A percentile compares a stretch with the other conserved stretches of the same genome.
phyloP scores from a whole-genome alignment of 192 early-diverging fungal genomes.

The Coemansia sp. region DNA sequence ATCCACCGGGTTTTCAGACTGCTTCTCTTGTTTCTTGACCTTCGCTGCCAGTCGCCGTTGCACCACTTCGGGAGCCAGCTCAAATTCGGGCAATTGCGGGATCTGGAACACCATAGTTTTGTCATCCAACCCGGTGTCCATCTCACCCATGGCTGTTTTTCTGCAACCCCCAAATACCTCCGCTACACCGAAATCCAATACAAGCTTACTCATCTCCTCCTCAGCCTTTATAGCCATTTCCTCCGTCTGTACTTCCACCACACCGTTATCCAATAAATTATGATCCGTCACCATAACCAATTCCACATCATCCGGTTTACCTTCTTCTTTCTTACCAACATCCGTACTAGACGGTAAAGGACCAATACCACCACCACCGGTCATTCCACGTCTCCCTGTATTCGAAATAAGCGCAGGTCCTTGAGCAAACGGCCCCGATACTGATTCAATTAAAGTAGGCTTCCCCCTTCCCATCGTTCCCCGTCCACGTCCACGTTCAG shows the following conservation, averaged over 20 bases:
- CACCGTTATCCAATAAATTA: slow-evolving; percentile 10
- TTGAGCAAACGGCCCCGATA: slow-evolving; percentile 46
- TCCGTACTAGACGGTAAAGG: neutral
- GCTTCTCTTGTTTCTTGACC: slow-evolving; percentile 10
- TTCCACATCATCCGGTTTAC: neutral
- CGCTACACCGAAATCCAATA: slow-evolving; percentile 18
- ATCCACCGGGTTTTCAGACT: neutral
- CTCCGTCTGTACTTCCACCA: slow-evolving; percentile 45
- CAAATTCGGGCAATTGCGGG: slow-evolving; percentile 33
- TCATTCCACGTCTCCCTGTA: slow-evolving; percentile 9
- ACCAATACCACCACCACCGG: neutral
- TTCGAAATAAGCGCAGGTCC: slow-evolving; percentile 23
- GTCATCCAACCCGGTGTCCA: slow-evolving; percentile 9
- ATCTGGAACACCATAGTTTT: slow-evolving; percentile 37
- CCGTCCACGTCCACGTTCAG: slow-evolving; percentile 10
- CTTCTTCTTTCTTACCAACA: neutral
- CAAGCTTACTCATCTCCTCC: slow-evolving; percentile 19
- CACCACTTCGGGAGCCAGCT: slow-evolving; percentile 27
- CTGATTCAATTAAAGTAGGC: slow-evolving; percentile 20
- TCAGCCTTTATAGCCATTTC: slow-evolving; percentile 38
- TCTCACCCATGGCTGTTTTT: neutral
- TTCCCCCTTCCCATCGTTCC: slow-evolving; percentile 11
- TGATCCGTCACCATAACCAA: slow-evolving; percentile 24
- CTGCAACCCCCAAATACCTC: slow-evolving; percentile 6
- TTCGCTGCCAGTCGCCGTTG: slow-evolving; percentile 16